Percentiles rank a stretch among this genome's conserved stretches.
Conservation (phyloP, 2,329 filamentous ascomycete genomes). For the Ascochyta koolunga region DNA sequence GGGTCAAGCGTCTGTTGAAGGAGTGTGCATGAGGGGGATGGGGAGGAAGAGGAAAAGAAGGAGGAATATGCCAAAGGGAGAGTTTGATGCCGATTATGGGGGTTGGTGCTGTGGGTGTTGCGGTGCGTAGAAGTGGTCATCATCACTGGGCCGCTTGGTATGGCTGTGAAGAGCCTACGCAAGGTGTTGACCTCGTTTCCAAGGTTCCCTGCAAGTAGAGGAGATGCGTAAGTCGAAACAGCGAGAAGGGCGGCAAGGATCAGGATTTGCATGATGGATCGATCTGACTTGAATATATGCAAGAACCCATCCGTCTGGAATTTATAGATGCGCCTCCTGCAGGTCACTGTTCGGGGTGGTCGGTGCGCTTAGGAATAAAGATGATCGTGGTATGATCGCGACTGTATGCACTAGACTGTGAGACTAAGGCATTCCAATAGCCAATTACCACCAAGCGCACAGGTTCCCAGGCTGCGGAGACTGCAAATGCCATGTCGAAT, state of each 20-base stretch:
- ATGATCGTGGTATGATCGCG: not conserved
- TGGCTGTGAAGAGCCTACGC: not conserved
- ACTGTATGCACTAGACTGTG: not conserved
- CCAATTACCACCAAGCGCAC: too few relatives aligned
- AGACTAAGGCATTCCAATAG: not conserved
- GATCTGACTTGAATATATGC: not conserved
- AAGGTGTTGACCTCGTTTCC: conserved; percentile 3
- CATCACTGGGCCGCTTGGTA: not conserved
- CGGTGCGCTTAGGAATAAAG: not conserved
- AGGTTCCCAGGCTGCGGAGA: too few relatives aligned
- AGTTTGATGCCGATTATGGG: too few relatives aligned
- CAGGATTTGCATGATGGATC: not conserved
- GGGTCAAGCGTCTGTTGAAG: not conserved
- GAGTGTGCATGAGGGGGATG: not conserved
- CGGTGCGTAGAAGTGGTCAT: too few relatives aligned
- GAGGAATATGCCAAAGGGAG: too few relatives aligned
- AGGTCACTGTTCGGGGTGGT: not conserved
- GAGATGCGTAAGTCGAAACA: not conserved
- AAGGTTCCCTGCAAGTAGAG: not conserved
- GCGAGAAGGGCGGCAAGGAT: not conserved
- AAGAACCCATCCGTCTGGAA: too few relatives aligned
- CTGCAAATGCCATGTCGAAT: too few relatives aligned
- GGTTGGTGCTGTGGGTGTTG: too few relatives aligned
- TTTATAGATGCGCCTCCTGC: not conserved
- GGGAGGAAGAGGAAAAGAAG: not conserved